phyloP scores from a whole-genome alignment of 768 basidiomycete species.

The Tephrocybe sp. region DNA sequence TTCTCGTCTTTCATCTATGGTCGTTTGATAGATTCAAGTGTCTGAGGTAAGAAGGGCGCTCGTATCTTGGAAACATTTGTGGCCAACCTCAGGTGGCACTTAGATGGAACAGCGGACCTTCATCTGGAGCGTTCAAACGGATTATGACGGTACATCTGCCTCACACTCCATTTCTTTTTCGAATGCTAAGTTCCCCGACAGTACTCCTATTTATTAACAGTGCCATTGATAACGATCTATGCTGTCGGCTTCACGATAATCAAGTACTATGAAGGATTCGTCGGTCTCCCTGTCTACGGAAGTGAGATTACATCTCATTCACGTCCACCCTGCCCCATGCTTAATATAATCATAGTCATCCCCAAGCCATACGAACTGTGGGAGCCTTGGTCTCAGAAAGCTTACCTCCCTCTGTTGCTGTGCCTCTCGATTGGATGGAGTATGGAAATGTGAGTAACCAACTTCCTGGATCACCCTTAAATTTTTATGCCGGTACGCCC shows the following conservation, averaged over 20 bases:
- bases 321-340: background rate
- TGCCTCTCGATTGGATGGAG: slow-evolving; percentile 66
- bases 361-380: slow-evolving; percentile 65
- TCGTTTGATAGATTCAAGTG: slow-evolving; percentile 79
- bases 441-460: slow-evolving; percentile 62
- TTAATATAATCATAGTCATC: slow-evolving; percentile 39
- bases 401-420: slow-evolving; percentile 66
- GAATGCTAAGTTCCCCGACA: slow-evolving; percentile 20
- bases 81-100: background rate
- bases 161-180: background rate
- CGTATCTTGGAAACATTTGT: background rate
- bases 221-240: slow-evolving; percentile 60
- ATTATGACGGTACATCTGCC: slow-evolving; percentile 70
- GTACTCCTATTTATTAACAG: slow-evolving; percentile 68
- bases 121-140: slow-evolving; percentile 78
- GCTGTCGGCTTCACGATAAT: slow-evolving; percentile 64
- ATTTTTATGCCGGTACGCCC: background rate
- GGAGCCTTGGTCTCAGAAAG: slow-evolving; percentile 38
- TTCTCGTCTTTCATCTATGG: slow-evolving; percentile 74
- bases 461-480: background rate
- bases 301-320: slow-evolving; percentile 36
- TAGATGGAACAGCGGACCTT: slow-evolving; percentile 68
- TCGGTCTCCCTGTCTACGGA: slow-evolving; percentile 39
- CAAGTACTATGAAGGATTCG: slow-evolving; percentile 71
- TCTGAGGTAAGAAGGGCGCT: slow-evolving; percentile 43